These are phyloP conservation scores for Coniochaeta hoffmannii DNA, from an alignment of 2,329 filamentous ascomycete genomes.

Conservation along the genomic window DNA sequence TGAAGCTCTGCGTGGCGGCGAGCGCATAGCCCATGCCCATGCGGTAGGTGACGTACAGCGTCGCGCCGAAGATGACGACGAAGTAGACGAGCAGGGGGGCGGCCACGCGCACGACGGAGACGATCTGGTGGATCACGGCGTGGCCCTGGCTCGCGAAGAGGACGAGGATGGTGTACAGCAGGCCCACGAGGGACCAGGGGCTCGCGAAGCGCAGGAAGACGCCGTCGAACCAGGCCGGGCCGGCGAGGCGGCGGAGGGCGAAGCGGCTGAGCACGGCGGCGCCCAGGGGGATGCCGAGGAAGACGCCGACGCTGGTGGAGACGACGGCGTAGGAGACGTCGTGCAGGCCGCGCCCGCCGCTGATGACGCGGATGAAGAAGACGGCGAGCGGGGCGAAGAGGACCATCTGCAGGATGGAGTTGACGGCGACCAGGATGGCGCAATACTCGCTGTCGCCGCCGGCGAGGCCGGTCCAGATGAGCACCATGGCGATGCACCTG, in stretches of 20 bases:
- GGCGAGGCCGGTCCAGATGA: conserved; percentile 65
- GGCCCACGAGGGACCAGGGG: conserved; percentile 75
- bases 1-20: conserved; percentile 74
- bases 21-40: conserved; percentile 65
- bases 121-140: conserved; percentile 74
- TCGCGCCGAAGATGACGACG: conserved; percentile 62
- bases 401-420: conserved; percentile 66
- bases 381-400: conserved; percentile 63
- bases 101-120: conserved; percentile 72
- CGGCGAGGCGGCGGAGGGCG: conserved; percentile 44
- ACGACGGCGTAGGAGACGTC: conserved; percentile 55
- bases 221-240: conserved; percentile 60
- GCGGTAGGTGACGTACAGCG: conserved; percentile 52
- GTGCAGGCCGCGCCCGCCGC: conserved; percentile 29
- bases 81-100: conserved; percentile 82
- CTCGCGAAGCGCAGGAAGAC: conserved; percentile 59
- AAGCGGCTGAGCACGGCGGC: conserved; percentile 72
- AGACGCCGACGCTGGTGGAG: conserved; percentile 75
- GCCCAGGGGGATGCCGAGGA: conserved; percentile 75
- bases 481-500: conserved; percentile 80
- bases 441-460: conserved; percentile 76
- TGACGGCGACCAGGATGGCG: conserved; percentile 68
- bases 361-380: conserved; percentile 64
- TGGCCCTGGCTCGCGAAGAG: conserved; percentile 81
- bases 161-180: conserved; percentile 81